Conservation (phyloP, 768 basidiomycete genomes). For the Tubosaeta sp. region DNA sequence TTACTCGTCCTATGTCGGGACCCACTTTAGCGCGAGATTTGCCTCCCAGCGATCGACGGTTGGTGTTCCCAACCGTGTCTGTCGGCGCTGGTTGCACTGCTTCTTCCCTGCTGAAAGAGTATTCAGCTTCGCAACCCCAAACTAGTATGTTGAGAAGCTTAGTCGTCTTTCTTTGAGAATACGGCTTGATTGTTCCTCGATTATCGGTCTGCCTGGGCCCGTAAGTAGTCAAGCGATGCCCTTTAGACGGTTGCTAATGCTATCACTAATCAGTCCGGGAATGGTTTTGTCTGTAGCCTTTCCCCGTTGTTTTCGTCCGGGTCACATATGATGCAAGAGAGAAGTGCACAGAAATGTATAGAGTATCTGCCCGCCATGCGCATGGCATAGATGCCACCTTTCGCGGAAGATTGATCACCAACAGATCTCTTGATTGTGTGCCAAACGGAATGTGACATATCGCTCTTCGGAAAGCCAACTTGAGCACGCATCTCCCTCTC, state of each 20-base stretch:
- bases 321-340: conserved; percentile 22
- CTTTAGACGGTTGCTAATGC: conserved; percentile 4
- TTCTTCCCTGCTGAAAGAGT: conserved; percentile 23
- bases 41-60: conserved; percentile 13
- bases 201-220: not conserved
- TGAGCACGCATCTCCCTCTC: conserved; percentile 8
- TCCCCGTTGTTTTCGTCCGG: conserved; percentile 23
- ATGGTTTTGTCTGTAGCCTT: conserved; percentile 14
- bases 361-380: conserved; percentile 13
- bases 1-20: conserved; percentile 2
- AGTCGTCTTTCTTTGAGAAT: conserved; percentile 7
- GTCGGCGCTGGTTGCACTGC: conserved; percentile 1
- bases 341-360: conserved; percentile 26
- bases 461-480: conserved; percentile 20
- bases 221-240: conserved; percentile 19
- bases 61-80: not conserved
- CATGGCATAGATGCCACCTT: conserved; percentile 19
- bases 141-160: conserved; percentile 21
- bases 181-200: not conserved
- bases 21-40: conserved; percentile 6
- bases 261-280: conserved; percentile 9
- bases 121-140: conserved; percentile 7
- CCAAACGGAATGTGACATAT: conserved; percentile 21
- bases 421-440: conserved; percentile 10
- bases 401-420: conserved; percentile 27